Percentiles rank a stretch among this genome's conserved stretches.
phyloP scores from a whole-genome alignment of 2,329 filamentous ascomycete species.

The Colletotrichum coccodes region DNA sequence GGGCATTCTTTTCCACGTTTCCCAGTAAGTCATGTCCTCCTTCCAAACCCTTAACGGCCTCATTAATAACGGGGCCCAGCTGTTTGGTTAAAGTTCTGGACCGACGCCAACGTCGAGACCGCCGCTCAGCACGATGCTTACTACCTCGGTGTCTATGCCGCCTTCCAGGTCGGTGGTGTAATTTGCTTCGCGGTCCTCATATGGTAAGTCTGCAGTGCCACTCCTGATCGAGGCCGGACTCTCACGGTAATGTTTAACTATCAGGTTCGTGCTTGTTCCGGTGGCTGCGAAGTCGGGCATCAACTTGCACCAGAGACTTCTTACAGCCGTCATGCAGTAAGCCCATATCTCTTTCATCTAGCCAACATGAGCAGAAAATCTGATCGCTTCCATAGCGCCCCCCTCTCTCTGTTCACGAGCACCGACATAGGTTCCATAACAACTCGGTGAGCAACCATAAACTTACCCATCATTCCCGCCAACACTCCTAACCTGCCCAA shows the following conservation, averaged over 20 bases:
- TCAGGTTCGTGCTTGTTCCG: slow-evolving; percentile 26
- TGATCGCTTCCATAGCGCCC: slow-evolving; percentile 16
- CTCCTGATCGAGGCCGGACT: background rate
- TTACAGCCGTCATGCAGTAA: slow-evolving; percentile 28
- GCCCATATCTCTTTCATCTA: background rate
- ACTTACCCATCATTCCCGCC: background rate
- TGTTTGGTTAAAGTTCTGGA: slow-evolving; percentile 44
- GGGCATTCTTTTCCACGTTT: slow-evolving; percentile 36
- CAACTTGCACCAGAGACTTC: slow-evolving; percentile 25
- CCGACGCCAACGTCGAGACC: slow-evolving; percentile 31
- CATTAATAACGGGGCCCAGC: slow-evolving; percentile 14
- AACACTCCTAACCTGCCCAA: background rate
- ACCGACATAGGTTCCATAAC: slow-evolving; percentile 38
- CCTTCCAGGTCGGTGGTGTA: slow-evolving; percentile 17
- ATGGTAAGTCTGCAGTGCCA: background rate
- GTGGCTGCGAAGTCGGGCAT: slow-evolving; percentile 28
- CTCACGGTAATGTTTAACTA: background rate
- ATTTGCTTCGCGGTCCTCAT: slow-evolving; percentile 29
- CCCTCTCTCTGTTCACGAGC: slow-evolving; percentile 31
- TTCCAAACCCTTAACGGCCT: background rate
- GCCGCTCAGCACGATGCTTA: slow-evolving; percentile 31
- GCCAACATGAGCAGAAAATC: background rate
- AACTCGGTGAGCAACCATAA: slow-evolving; percentile 34
- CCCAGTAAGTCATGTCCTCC: slow-evolving; percentile 21
- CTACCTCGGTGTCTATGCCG: slow-evolving; percentile 37